Evolutionary conservation across 306 rosid species (phyloP), one percentile per base, ranked within the genome.

Genomic region (Prunus davidiana): DNA sequence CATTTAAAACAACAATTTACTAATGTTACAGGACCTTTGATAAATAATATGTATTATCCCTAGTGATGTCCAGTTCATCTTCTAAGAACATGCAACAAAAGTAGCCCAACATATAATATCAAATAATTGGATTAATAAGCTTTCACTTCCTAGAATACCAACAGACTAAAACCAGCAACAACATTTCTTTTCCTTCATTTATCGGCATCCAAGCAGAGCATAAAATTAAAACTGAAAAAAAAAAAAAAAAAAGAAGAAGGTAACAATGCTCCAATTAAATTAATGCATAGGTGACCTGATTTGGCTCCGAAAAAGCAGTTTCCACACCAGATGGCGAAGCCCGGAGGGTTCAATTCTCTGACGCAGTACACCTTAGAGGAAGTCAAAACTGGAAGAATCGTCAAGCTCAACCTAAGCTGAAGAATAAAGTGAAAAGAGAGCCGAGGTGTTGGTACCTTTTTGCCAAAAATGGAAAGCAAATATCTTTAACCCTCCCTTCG

Each of bases 381-480:
- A 51, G 50, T 28, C 4, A 55, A 51, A 72, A 45, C 6, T 3
- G 27, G 46, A 54, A 66, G 51, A 66, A 57, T 67, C 51, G 45
- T n/a, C 73, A 64, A 78, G 72, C 76, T 58, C 71, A 81, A 73
- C 64, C 24, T 28, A 20, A 20, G 43, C 52, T 10, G 55, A 25
- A 80, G 75, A 80, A 32, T 3, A n/a, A 57, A 67, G 60, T n/a
- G 50, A 50, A 3, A 30, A 68, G 76, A 27, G 51, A 49, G 52
- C 8, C 47, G 0, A 38, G 7, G 32, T 12, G 9, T 18, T 18
- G 5, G 45, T 4, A 5, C 2, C 41, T 1, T 1, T 6, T 9
- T 12, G 38, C 69, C 75, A 68, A 71, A 80, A 68, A 30, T 28
- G 75, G 57, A 67, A 72, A 61, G 43, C 8, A 82, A 51, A 52